These are phyloP conservation scores for Podospora pseudoanserina DNA, from an alignment of 495 filamentous ascomycete species.

Conservation along the genomic window DNA sequence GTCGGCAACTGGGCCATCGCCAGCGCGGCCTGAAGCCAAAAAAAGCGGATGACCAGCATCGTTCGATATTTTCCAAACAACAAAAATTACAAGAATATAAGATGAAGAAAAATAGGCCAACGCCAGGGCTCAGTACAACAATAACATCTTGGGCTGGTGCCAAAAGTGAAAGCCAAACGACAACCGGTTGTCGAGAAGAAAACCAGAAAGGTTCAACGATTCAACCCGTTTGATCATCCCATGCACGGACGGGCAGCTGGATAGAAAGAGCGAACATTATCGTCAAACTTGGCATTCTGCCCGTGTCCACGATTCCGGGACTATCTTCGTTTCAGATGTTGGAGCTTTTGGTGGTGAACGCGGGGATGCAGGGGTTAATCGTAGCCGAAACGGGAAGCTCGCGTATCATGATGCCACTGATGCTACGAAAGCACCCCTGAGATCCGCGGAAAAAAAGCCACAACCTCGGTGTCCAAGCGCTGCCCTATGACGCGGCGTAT, in stretches of 20 bases:
- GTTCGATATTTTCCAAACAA: constrained; percentile 12
- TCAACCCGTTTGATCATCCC: neutral
- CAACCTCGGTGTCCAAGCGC: neutral
- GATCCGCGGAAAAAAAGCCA: neutral
- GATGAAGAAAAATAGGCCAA: constrained; percentile 7
- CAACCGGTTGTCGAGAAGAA: neutral
- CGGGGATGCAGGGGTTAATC: neutral
- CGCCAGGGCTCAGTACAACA: constrained; percentile 11
- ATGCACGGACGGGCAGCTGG: neutral
- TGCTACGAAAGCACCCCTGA: neutral
- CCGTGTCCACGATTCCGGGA: neutral
- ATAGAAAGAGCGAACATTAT: neutral
- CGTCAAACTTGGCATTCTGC: neutral
- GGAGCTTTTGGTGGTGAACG: neutral
- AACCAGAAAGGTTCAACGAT: neutral
- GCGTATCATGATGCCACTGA: neutral
- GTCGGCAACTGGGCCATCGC: constrained; percentile 24
- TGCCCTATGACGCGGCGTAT: neutral
- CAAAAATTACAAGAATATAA: constrained; percentile 10
- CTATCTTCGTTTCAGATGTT: neutral
- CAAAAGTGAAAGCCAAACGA: neutral
- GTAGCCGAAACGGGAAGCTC: neutral
- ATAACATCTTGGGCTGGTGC: neutral
- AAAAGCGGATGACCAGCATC: constrained; percentile 34
- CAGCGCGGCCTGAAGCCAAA: constrained; percentile 29